Base-by-base conservation (phyloP, 1,284 basidiomycete species). In the Sporisorium iseilematis-ciliati region DNA sequence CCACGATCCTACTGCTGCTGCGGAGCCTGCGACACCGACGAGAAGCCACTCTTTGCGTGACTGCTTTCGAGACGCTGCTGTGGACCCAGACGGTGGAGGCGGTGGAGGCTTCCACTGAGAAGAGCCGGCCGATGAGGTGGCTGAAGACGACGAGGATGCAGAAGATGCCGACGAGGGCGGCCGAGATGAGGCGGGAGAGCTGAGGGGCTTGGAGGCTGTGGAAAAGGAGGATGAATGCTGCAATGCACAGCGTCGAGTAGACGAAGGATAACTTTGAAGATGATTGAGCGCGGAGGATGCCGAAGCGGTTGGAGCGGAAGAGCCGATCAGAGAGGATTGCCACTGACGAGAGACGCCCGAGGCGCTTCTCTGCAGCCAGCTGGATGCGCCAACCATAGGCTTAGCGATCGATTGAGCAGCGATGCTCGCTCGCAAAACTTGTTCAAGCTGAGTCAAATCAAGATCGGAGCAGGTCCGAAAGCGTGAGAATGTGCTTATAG, bases 1-100 rank as follows among this genome's bases (percentile, higher is more conserved):
- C 80, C 81, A 84, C 31, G 76, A 78, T 5, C 82, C 81, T 4
- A 79, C 68, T n/a, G 81, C 81, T 14, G 82, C 82, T 8, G 79
- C 81, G 5, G 76, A 79, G 1, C 82, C 82, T 31, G 83, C 78
- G 10, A 81, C 80, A 23, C 79, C 83, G 41, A 84, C 82, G 12
- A 83, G 69, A 25, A 81, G 69, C 83, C 83, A 84, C 77, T 84
- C 83, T 25, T 67, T 65, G 11, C 77, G 65, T 6, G 76, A 74
- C 64, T 83, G 81, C 40, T 78, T 75, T 40, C 75, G 63, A 29
- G 69, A 80, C 1, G 79, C 75, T 18, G 77, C 65, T 16, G 71
- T 63, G 7, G 74, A 62, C 10, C 64, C 63, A 25, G 69, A 57
- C 2, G 72, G 61, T 43, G 68, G 68, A 26, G 74, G 75, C 35